Evolutionary conservation across 305 asterid genomes (phyloP).

Genomic region (Fraxinus dipetala): DNA sequence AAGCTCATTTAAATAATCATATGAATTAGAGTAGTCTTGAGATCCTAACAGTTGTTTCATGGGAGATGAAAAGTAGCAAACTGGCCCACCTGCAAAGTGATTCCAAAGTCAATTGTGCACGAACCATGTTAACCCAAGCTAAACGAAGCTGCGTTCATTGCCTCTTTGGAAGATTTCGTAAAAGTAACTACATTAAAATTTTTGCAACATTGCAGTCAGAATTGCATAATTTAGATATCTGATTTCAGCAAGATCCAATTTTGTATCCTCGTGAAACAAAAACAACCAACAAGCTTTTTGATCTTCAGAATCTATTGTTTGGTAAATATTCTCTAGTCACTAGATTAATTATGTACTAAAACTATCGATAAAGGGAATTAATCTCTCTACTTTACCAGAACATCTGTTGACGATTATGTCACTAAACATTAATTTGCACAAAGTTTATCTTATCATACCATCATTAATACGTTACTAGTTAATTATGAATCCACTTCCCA

Average conservation of each 20-base stretch:
- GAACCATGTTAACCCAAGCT: conserved; percentile 6
- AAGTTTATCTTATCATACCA: neutral
- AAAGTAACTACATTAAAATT: neutral
- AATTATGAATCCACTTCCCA: neutral
- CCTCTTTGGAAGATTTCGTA: neutral
- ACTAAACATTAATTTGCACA: neutral
- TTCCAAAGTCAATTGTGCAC: conserved; percentile 22
- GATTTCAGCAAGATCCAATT: neutral
- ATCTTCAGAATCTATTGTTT: neutral
- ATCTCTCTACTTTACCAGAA: neutral
- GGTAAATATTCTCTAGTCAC: neutral
- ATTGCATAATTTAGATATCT: neutral
- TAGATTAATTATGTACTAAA: neutral
- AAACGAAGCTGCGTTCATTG: conserved; percentile 1
- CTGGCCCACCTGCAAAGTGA: conserved; percentile 56
- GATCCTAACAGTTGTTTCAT: conserved; percentile 48
- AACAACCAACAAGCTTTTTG: conserved; percentile 7
- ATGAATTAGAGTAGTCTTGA: conserved; percentile 35
- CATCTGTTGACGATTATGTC: neutral
- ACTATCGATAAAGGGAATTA: neutral
- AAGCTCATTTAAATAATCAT: conserved; percentile 39
- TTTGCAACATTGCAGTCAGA: conserved; percentile 6
- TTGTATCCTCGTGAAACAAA: conserved; percentile 2
- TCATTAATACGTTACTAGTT: neutral
- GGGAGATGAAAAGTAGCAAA: conserved; percentile 65